Base-by-base conservation (phyloP, 1,284 basidiomycete species). In the Irpex sp. region DNA sequence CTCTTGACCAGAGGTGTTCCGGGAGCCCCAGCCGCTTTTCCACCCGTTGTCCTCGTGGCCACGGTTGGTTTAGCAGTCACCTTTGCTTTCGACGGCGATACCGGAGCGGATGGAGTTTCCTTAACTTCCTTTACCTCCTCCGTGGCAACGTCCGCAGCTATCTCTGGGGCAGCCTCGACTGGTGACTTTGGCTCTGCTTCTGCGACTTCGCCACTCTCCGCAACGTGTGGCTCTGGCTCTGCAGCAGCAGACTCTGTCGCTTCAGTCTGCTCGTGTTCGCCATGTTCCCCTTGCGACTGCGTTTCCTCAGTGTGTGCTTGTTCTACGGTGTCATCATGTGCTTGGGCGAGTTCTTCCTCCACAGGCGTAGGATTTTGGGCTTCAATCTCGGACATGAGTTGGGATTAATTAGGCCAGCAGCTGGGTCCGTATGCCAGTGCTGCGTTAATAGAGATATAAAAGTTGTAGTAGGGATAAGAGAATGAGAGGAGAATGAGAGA, bases 1-100 rank as follows among this genome's bases (percentile, higher is more conserved):
- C 87, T 90, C 77, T 86, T 90, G 60, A 87, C 86, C 17, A 80
- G 73, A 59, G 85, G 82, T 43, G 84, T 82, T 51, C 81, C 74
- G 50, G 83, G 77, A 39, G 49, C 17, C 19, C 76, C 68, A 8
- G 69, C 61, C 8, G 68, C 65, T 73, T 84, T 87, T 63, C 72
- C 74, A 55, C 73, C 66, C 59, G 76, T 65, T 43, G 79, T 70
- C 70, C 81, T 84, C 57, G 74, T 71, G 46, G 77, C 66, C 26
- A 71, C 63, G 13, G 71, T 69, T 15, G 72, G 65, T 67, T 68
- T 76, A 56, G 72, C 70, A 65, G 65, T 72, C 59, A 67, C 61
- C 67, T 70, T 73, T 49, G 67, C 57, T 60, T 72, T 73, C 7
- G 71, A 67, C 53, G 68, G 67, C 26, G 68, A 63, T 17, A 61